These are phyloP conservation scores for Conticribra guillardii DNA, from an alignment of 108 stramenopile species.

Conservation along the genomic window DNA sequence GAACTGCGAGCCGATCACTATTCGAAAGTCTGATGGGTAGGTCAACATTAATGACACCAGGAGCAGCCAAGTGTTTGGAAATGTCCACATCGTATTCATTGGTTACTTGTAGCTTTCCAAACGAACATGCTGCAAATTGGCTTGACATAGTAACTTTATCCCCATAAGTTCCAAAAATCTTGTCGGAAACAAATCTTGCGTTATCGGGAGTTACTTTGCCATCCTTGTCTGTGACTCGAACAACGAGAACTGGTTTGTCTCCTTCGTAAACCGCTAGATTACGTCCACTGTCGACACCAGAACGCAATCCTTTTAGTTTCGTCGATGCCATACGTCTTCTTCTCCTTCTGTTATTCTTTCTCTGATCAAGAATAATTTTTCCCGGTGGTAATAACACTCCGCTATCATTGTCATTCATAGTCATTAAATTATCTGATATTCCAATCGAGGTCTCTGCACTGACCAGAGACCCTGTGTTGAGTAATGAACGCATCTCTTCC, in stretches of 20 bases:
- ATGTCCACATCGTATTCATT: conserved; percentile 27
- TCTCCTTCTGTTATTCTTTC: too few species aligned
- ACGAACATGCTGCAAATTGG: conserved; percentile 30
- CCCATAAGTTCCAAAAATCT: conserved; percentile 46
- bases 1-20: background rate
- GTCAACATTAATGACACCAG: conserved; percentile 23
- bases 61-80: conserved; percentile 22
- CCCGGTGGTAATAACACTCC: background rate
- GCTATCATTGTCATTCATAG: background rate
- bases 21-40: conserved; percentile 9
- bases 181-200: conserved; percentile 31
- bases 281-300: too few species aligned
- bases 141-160: conserved; percentile 26
- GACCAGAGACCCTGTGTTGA: background rate
- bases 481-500: background rate
- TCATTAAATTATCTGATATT: background rate
- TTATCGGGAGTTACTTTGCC: conserved; percentile 14
- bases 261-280: conserved; percentile 18
- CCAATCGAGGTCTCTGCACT: background rate
- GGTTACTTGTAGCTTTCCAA: conserved; percentile 29
- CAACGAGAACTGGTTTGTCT: conserved; percentile 26
- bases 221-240: conserved; percentile 39
- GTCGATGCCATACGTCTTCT: too few species aligned
- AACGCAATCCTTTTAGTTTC: too few species aligned
- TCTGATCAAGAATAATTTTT: background rate